phyloP scores from a whole-genome alignment of 192 early-diverging fungal species.

The Rhizoclosmatium sp. region DNA sequence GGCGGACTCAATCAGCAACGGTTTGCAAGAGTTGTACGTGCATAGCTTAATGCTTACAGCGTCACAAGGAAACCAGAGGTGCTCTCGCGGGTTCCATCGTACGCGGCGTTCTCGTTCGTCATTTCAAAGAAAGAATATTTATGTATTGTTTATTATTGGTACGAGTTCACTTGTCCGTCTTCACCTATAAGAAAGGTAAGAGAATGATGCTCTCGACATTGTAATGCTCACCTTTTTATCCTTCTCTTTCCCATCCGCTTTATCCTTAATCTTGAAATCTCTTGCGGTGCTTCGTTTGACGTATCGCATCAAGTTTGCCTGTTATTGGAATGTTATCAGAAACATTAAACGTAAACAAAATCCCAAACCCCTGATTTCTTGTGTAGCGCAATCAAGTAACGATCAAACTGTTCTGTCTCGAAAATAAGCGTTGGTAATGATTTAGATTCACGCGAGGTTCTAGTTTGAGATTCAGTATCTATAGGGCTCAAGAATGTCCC shows the following conservation, averaged over 20 bases:
- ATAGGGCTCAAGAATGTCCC: not conserved
- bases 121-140: not conserved
- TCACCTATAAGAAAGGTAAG: not conserved
- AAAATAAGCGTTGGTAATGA: conserved; percentile 77
- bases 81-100: conserved; percentile 29
- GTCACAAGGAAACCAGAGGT: conserved; percentile 37
- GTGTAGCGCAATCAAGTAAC: conserved; percentile 71
- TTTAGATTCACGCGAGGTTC: conserved; percentile 66
- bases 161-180: not conserved
- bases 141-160: not conserved
- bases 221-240: not conserved
- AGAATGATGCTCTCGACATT: not conserved
- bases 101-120: not conserved
- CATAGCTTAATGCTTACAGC: not conserved
- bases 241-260: conserved; percentile 13
- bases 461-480: not conserved
- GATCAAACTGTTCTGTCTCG: conserved; percentile 79
- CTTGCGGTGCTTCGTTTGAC: conserved; percentile 80
- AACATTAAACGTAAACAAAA: conserved; percentile 1
- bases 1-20: not conserved
- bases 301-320: conserved; percentile 70
- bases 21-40: not conserved
- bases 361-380: conserved; percentile 66
- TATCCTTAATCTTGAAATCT: conserved; percentile 77
- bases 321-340: conserved; percentile 6